Conservation (phyloP, 768 basidiomycete genomes). For the Russula vinacea region DNA sequence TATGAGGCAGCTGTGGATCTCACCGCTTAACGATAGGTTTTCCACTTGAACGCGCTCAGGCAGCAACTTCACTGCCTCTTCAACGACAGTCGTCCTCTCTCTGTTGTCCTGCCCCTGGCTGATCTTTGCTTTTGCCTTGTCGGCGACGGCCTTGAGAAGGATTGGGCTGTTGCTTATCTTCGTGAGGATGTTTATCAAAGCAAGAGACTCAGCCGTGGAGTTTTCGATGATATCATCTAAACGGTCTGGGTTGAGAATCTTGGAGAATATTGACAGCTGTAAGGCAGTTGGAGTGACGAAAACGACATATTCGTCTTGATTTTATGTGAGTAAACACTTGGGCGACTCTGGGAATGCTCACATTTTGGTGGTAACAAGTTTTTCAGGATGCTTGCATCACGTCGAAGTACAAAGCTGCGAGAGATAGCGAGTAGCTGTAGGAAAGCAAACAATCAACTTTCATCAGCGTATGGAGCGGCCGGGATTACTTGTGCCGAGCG, state of each 20-base stretch:
- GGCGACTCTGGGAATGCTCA: slow-evolving; percentile 39
- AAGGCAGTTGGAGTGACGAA: slow-evolving; percentile 86
- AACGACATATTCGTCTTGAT: slow-evolving; percentile 93
- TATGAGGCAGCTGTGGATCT: not conserved
- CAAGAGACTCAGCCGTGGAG: slow-evolving; percentile 73
- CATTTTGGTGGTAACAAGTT: slow-evolving; percentile 90
- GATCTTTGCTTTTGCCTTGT: slow-evolving; percentile 50
- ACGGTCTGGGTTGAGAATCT: slow-evolving; percentile 68
- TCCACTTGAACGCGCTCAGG: slow-evolving; percentile 59
- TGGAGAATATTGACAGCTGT: slow-evolving; percentile 75
- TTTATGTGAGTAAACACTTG: not conserved
- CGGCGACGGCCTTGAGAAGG: slow-evolving; percentile 74
- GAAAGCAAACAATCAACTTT: slow-evolving; percentile 2
- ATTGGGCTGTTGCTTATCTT: slow-evolving; percentile 95
- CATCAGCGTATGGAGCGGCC: not conserved
- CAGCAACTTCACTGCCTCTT: slow-evolving; percentile 59
- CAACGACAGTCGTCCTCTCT: slow-evolving; percentile 49
- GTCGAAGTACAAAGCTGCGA: slow-evolving; percentile 84
- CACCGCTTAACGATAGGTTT: slow-evolving; percentile 80
- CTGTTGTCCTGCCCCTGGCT: slow-evolving; percentile 37
- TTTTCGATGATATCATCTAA: slow-evolving; percentile 66
- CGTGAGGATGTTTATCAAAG: slow-evolving; percentile 73
- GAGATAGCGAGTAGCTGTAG: slow-evolving; percentile 65
- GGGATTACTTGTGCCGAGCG: slow-evolving; percentile 66
- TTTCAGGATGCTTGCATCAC: slow-evolving; percentile 78